Conservation (phyloP, 176 grass and related monocot genomes). For the Cymbopogon citratus region DNA sequence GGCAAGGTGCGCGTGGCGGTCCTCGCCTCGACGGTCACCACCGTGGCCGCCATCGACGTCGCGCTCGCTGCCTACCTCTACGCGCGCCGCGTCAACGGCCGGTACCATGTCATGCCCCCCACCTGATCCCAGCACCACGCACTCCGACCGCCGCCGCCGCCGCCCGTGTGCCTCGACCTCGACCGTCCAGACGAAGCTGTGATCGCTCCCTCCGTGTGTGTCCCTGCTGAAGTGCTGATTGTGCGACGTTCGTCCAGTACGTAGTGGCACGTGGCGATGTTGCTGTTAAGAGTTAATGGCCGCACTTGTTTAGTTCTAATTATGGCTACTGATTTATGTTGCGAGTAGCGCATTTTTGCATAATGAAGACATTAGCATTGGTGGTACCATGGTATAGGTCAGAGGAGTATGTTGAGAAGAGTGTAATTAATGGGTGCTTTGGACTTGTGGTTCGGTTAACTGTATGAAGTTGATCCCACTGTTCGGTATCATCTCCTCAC, state of each 20-base stretch:
- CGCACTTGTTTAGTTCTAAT: neutral
- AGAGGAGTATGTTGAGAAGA: neutral
- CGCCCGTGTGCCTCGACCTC: neutral
- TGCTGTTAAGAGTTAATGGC: neutral
- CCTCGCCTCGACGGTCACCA: constrained; percentile 26
- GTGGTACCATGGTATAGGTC: neutral
- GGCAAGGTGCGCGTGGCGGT: constrained; percentile 26
- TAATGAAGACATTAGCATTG: neutral
- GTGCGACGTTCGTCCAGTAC: too few species aligned
- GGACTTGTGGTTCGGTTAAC: too few species aligned
- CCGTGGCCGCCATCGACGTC: constrained; percentile 18
- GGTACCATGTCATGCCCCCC: constrained; percentile 19
- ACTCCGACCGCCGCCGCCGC: neutral
- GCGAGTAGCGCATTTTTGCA: neutral
- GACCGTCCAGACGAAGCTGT: neutral
- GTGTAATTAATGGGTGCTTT: too few species aligned
- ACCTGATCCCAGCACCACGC: constrained; percentile 2
- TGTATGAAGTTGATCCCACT: too few species aligned
- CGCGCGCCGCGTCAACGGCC: neutral
- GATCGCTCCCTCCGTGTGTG: neutral
- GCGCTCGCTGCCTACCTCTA: constrained; percentile 9
- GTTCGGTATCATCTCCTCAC: too few species aligned
- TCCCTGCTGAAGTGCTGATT: neutral
- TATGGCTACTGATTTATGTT: neutral
- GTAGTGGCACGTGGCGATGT: neutral